Conservation (phyloP, 345 rosid species). For the Lumnitzera racemosa region DNA sequence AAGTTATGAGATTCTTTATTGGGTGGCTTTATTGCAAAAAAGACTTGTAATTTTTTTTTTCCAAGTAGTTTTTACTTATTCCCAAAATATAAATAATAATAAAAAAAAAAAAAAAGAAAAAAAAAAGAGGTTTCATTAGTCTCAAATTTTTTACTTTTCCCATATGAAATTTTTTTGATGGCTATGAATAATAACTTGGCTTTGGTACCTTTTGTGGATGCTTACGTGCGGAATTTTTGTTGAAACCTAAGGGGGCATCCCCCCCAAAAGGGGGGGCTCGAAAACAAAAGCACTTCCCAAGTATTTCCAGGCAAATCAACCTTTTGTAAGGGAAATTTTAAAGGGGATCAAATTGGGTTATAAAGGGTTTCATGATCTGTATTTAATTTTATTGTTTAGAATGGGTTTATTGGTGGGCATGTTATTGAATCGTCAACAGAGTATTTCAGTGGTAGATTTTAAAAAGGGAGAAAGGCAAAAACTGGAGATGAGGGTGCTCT, state of each 20-base stretch:
- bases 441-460: conserved; percentile 48
- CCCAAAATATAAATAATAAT: too few relatives aligned
- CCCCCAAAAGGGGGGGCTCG: conserved; percentile 66
- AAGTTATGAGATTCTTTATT: too few relatives aligned
- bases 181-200: background rate
- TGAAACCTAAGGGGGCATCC: conserved; percentile 81
- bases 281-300: conserved; percentile 54
- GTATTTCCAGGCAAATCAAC: conserved; percentile 73
- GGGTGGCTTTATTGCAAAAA: too few relatives aligned
- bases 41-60: too few relatives aligned
- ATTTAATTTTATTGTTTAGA: background rate
- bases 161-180: background rate
- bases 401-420: conserved; percentile 48
- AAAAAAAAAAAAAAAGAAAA: too few relatives aligned
- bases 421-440: conserved; percentile 65
- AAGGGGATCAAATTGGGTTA: background rate
- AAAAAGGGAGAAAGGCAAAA: conserved; percentile 77
- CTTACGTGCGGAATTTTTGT: conserved; percentile 57
- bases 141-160: background rate
- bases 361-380: conserved; percentile 1
- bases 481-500: conserved; percentile 74
- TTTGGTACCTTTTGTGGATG: conserved; percentile 2
- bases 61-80: too few relatives aligned
- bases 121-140: too few relatives aligned
- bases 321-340: background rate